Base-by-base conservation (phyloP, 192 early-diverging fungal genomes). In the Jimgerdemannia lactiflua region DNA sequence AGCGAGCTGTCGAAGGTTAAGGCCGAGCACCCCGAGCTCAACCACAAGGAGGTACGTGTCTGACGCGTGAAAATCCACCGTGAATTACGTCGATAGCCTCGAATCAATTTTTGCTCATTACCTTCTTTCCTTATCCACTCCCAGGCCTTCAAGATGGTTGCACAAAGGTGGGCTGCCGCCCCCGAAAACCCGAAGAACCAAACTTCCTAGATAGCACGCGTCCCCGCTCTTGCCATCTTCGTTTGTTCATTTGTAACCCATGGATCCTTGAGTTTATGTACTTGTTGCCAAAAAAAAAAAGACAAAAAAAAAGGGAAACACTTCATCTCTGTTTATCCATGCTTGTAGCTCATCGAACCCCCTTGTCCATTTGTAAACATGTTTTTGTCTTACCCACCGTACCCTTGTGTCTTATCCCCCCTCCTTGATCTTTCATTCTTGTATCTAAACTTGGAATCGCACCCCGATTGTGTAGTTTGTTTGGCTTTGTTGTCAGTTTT, bases 91-190 rank as follows among this genome's bases (percentile, higher is more conserved):
- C n/a, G n/a, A n/a, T n/a, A n/a, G n/a, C n/a, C n/a, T n/a, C n/a
- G n/a, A n/a, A n/a, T n/a, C n/a, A n/a, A n/a, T n/a, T n/a, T 54
- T 54, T 54, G 49, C 49, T 54, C 4, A 54, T 7, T 11, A 11
- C 49, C 4, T 54, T 11, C 11, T 54, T 54, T 54, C 49, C 49
- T 54, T 54, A 4, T 54, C 49, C 49, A 54, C 49, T 54, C 49
- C 4, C 49, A 54, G 40, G 67, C 67, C 19, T 68, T 68, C 67
- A 68, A 68, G 67, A 68, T 68, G 29, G 67, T 68, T 18, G 67
- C 67, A 4, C 67, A 68, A 68, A 68, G 67, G 18, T 68, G 67
- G 67, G 40, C 29, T 9, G 9, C 67, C 9, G 7, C 67, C 9
- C 2, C 67, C 19, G 67, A 68, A 8, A 68, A 68, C 67, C 67